phyloP scores from a whole-genome alignment of 768 basidiomycete species.

The Cubamyces lactineus region DNA sequence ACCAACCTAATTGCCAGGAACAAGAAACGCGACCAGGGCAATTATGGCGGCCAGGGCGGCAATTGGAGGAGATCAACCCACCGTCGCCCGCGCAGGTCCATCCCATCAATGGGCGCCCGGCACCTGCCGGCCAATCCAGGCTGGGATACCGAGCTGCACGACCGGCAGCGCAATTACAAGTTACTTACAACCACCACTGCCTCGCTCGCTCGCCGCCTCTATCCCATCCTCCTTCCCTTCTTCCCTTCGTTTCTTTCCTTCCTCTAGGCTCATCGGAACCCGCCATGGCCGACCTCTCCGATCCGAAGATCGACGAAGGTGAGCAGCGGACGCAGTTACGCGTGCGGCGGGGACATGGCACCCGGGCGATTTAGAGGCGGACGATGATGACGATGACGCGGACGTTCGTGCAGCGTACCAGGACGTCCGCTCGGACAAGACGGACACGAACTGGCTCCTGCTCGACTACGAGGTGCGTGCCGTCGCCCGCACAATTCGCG shows the following conservation, averaged over 20 bases:
- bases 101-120: slow-evolving; percentile 4
- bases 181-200: slow-evolving; percentile 13
- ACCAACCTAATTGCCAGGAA: too few species aligned
- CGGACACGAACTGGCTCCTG: slow-evolving; percentile 87
- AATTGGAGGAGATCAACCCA: too few species aligned
- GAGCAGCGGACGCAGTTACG: slow-evolving; percentile 29
- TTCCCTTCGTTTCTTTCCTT: background rate
- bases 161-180: too few species aligned
- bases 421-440: slow-evolving; percentile 84
- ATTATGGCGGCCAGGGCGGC: too few species aligned
- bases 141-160: slow-evolving; percentile 3
- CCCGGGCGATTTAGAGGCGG: slow-evolving; percentile 5
- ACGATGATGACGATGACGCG: slow-evolving; percentile 33
- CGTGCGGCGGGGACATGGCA: background rate
- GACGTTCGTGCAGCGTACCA: slow-evolving; percentile 65
- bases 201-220: background rate
- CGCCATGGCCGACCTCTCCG: slow-evolving; percentile 78
- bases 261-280: background rate
- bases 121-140: slow-evolving; percentile 1
- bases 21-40: too few species aligned
- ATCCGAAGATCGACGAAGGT: slow-evolving; percentile 77
- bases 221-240: background rate
- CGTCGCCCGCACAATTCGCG: background rate
- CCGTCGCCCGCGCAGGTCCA: too few species aligned
- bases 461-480: slow-evolving; percentile 79